Percentiles rank a stretch among this genome's conserved stretches.
Evolutionary conservation across 2,329 filamentous ascomycete genomes (phyloP).

Genomic region (Fusarium dlaminii): DNA sequence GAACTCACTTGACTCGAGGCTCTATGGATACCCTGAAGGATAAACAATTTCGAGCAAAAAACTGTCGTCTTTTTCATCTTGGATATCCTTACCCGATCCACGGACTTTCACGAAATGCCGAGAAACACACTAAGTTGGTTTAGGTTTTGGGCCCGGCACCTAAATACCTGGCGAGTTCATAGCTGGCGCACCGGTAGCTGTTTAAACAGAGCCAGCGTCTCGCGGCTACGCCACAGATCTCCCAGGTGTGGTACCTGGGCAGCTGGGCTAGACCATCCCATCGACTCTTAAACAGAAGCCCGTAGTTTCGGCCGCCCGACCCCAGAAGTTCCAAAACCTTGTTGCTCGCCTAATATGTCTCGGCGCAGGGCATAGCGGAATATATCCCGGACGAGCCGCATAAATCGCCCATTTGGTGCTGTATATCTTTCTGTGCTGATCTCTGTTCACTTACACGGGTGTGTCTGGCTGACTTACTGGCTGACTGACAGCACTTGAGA

Average conservation of each 20-base stretch:
- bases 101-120: constrained; percentile 26
- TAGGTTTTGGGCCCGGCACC: constrained; percentile 16
- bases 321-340: constrained; percentile 9
- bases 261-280: not conserved
- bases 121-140: constrained; percentile 21
- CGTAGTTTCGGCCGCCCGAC: constrained; percentile 21
- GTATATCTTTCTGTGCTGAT: constrained; percentile 19
- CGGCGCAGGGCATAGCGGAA: constrained; percentile 25
- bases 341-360: constrained; percentile 6
- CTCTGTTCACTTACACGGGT: not conserved
- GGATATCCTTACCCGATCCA: constrained; percentile 23
- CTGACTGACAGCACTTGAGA: not conserved
- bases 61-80: constrained; percentile 6
- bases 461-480: not conserved
- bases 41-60: not conserved
- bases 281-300: not conserved
- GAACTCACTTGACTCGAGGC: constrained; percentile 7
- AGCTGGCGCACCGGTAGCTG: constrained; percentile 9
- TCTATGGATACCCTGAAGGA: not conserved
- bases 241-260: constrained; percentile 4
- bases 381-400: constrained; percentile 24
- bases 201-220: constrained; percentile 2
- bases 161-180: constrained; percentile 10
- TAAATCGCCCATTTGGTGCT: not conserved
- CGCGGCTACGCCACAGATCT: constrained; percentile 31